Conservation (phyloP, 768 basidiomycete genomes). For the Rhodocollybia butyracea region DNA sequence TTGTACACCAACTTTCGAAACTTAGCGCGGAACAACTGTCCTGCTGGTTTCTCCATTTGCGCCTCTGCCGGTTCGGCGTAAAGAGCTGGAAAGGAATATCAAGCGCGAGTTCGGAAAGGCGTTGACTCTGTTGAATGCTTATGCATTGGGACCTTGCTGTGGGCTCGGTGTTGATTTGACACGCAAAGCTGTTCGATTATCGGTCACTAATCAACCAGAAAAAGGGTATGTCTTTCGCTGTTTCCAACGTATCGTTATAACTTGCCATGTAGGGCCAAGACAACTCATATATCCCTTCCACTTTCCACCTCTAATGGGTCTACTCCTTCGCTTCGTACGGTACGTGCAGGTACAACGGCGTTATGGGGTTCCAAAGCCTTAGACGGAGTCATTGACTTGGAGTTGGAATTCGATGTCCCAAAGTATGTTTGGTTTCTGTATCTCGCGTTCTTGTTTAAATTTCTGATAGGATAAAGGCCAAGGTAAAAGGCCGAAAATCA, state of each 20-base stretch:
- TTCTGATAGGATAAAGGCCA: neutral
- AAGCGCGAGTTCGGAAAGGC: constrained; percentile 91
- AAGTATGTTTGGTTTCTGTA: neutral
- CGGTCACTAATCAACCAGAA: constrained; percentile 64
- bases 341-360: constrained; percentile 61
- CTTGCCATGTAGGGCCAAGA: neutral
- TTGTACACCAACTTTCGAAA: neutral
- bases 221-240: constrained; percentile 57
- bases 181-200: constrained; percentile 67
- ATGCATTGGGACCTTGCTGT: constrained; percentile 80
- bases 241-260: no score
- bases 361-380: constrained; percentile 86
- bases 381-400: constrained; percentile 71
- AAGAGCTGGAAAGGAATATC: constrained; percentile 84
- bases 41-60: constrained; percentile 68
- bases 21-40: constrained; percentile 85
- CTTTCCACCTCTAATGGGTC: neutral
- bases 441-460: neutral
- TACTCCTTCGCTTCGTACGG: constrained; percentile 23
- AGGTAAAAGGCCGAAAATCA: neutral
- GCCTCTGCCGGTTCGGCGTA: constrained; percentile 84
- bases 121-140: constrained; percentile 76
- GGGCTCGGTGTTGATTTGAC: constrained; percentile 34
- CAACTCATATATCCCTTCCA: constrained; percentile 8
- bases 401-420: constrained; percentile 60